phyloP scores from a whole-genome alignment of 1,284 basidiomycete genomes.

The Peniophora sp. region DNA sequence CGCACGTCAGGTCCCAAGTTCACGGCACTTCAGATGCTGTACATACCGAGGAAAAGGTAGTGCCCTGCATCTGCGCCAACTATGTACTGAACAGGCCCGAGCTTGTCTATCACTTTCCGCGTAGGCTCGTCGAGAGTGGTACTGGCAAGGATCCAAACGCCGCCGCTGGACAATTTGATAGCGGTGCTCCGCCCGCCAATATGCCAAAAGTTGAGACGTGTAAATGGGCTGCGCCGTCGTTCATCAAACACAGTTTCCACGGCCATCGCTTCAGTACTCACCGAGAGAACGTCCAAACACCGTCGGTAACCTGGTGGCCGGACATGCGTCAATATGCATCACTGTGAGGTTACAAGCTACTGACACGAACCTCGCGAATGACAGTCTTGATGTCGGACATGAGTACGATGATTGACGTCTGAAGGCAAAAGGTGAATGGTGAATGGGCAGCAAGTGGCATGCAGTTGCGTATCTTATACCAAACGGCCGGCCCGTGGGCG shows the following conservation, averaged over 20 bases:
- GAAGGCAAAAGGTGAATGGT: background rate
- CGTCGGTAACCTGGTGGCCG: constrained; percentile 9
- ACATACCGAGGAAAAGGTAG: constrained; percentile 50
- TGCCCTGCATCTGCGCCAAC: constrained; percentile 53
- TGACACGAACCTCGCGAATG: constrained; percentile 13
- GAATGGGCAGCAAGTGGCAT: too few species aligned
- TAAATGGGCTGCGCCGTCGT: constrained; percentile 44
- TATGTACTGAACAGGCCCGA: constrained; percentile 73
- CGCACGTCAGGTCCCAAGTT: too few species aligned
- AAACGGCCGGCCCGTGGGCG: too few species aligned
- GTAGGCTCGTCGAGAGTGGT: constrained; percentile 70
- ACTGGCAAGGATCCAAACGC: constrained; percentile 78
- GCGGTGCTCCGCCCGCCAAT: constrained; percentile 78
- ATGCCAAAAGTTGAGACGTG: constrained; percentile 53
- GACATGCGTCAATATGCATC: background rate
- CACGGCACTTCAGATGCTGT: too few species aligned
- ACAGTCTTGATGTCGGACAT: constrained; percentile 7
- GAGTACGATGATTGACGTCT: background rate
- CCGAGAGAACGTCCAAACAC: constrained; percentile 15
- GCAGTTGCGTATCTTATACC: too few species aligned
- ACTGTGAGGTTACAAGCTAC: background rate
- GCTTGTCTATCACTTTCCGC: constrained; percentile 53
- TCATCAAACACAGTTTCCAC: background rate
- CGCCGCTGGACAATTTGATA: constrained; percentile 57
- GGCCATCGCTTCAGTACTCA: background rate